phyloP scores from a whole-genome alignment of 331 rosid species.

The Arachis monticola region DNA sequence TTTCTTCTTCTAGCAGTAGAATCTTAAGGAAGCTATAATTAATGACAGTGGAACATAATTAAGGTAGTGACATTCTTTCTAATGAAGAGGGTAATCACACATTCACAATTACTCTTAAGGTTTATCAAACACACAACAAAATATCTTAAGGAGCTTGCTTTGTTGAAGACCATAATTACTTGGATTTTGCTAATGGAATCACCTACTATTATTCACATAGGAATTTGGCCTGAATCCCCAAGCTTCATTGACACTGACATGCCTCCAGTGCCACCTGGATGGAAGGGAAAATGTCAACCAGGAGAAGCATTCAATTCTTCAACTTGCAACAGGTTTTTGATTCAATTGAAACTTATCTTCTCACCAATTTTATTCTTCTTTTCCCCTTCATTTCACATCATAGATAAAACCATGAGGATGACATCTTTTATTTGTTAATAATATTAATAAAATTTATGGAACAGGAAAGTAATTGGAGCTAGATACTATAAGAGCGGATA shows the following conservation, averaged over 20 bases:
- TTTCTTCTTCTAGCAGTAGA: conserved; percentile 26
- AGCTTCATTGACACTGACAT: conserved; percentile 75
- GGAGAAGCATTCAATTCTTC: conserved; percentile 87
- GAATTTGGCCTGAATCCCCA: conserved; percentile 94
- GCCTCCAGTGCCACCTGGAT: conserved; percentile 78
- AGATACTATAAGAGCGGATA: conserved; percentile 78
- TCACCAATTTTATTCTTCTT: neutral
- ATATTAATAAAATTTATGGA: conserved; percentile 23
- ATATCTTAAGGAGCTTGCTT: too few species aligned
- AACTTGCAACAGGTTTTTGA: conserved; percentile 77
- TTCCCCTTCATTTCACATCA: conserved; percentile 12
- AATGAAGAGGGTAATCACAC: neutral
- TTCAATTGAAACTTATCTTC: conserved; percentile 25
- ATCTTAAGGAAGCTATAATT: conserved; percentile 30
- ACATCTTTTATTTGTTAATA: conserved; percentile 26
- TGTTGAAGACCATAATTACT: neutral
- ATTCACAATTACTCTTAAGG: too few species aligned
- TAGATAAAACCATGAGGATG: neutral
- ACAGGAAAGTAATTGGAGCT: conserved; percentile 85
- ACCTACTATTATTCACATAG: conserved; percentile 40
- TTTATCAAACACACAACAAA: too few species aligned
- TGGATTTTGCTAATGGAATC: conserved; percentile 25
- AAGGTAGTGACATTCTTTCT: neutral
- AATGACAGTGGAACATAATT: conserved; percentile 16
- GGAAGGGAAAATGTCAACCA: conserved; percentile 72